These are phyloP conservation scores for Coelastrella sp. DNA, from an alignment of 139 green algal species.

Conservation along the genomic window DNA sequence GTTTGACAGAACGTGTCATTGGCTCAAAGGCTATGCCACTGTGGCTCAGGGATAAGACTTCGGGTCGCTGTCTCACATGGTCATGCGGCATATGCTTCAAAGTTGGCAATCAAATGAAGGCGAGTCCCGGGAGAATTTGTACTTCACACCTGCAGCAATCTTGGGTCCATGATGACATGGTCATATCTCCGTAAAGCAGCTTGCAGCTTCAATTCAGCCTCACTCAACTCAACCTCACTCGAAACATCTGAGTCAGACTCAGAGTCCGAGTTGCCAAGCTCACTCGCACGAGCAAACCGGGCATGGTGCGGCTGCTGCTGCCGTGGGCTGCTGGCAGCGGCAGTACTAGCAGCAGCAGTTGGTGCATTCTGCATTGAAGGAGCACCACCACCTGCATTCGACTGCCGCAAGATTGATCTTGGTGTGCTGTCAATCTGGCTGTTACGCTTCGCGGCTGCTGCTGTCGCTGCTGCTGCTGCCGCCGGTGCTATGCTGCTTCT, in stretches of 20 bases:
- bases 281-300: not conserved
- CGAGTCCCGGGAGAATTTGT: not conserved
- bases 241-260: not conserved
- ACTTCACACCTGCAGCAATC: conserved; percentile 57
- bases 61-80: too few relatives aligned
- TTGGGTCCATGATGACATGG: conserved; percentile 57
- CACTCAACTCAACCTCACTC: conserved; percentile 36
- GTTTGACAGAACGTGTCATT: too few relatives aligned
- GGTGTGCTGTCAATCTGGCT: not conserved
- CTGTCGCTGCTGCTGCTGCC: not conserved
- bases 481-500: not conserved
- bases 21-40: too few relatives aligned
- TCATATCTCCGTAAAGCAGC: conserved; percentile 51
- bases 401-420: not conserved
- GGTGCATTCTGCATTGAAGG: too few relatives aligned
- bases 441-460: not conserved
- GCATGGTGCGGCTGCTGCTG: not conserved
- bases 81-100: too few relatives aligned
- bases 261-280: not conserved
- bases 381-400: too few relatives aligned
- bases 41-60: too few relatives aligned
- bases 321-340: not conserved
- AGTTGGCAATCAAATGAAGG: too few relatives aligned
- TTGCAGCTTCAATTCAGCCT: conserved; percentile 49
- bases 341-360: not conserved